A percentile compares a stretch with the other conserved stretches of the same genome.
phyloP scores from a whole-genome alignment of 78 protist genomes.

The Protostelium mycophagum region DNA sequence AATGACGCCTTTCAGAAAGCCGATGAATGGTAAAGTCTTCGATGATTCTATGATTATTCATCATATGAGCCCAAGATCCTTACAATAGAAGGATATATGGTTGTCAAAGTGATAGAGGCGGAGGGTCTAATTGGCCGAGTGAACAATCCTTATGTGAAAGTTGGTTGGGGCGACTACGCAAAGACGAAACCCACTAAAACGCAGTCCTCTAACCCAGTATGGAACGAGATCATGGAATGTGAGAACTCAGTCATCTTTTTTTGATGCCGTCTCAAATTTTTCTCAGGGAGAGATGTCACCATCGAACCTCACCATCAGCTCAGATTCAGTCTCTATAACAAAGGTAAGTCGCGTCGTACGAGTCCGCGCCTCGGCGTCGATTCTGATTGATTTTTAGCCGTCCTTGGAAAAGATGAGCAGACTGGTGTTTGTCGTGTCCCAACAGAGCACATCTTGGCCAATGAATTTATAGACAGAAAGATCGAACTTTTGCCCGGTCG shows the following conservation, averaged over 20 bases:
- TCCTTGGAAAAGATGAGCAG: neutral
- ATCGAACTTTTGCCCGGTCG: neutral
- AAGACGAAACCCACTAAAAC: neutral
- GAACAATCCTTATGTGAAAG: neutral
- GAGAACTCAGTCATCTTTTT: neutral
- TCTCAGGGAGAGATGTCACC: neutral
- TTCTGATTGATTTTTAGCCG: neutral
- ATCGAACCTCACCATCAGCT: neutral
- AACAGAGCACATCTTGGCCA: neutral
- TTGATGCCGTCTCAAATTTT: neutral
- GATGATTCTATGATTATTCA: too few species aligned
- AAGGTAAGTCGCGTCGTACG: neutral
- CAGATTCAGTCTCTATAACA: neutral
- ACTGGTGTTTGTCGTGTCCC: neutral
- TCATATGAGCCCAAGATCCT: neutral
- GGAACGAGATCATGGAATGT: slow-evolving; percentile 1
- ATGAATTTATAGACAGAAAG: neutral
- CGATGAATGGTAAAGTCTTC: neutral
- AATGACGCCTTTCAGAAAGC: neutral
- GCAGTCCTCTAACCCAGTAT: neutral
- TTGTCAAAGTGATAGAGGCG: neutral
- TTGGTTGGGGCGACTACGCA: neutral
- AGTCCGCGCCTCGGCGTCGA: neutral
- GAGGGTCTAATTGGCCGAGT: neutral
- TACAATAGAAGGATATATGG: neutral